A percentile compares a stretch with the other conserved stretches of the same genome.
Conservation (phyloP, 495 filamentous ascomycete genomes). For the Tuber umbilicatum region DNA sequence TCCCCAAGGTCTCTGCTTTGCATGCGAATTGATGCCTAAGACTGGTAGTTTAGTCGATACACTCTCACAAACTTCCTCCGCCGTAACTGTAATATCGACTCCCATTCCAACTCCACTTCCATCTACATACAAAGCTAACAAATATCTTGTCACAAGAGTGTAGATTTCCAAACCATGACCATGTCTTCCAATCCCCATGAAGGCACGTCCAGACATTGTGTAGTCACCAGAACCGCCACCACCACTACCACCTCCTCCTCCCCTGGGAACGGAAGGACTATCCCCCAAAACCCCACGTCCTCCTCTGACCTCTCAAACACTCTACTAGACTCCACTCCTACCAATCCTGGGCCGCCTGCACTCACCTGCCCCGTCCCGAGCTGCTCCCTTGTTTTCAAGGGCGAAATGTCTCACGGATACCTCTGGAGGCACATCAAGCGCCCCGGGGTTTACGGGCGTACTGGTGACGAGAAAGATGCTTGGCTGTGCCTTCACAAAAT, state of each 20-base stretch:
- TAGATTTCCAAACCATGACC: background rate
- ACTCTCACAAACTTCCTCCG: background rate
- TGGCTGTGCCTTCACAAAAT: background rate
- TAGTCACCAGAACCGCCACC: background rate
- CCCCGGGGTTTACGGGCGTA: background rate
- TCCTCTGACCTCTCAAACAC: background rate
- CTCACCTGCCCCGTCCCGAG: background rate
- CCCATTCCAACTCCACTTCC: background rate
- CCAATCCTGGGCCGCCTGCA: rapidly evolving
- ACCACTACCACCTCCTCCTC: background rate
- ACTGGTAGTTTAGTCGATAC: background rate
- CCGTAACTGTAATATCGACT: background rate
- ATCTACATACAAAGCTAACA: background rate
- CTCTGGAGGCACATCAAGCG: background rate
- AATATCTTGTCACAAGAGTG: background rate
- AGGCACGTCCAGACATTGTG: background rate
- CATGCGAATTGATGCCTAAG: too few species aligned
- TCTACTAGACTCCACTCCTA: background rate
- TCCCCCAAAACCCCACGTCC: background rate
- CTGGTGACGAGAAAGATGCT: background rate
- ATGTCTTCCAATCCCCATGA: background rate
- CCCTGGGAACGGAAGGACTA: background rate
- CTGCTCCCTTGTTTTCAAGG: background rate
- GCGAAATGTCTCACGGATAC: background rate
- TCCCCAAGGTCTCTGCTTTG: background rate